phyloP scores from a whole-genome alignment of 2,329 filamentous ascomycete species.

The Neofusicoccum sp. region DNA sequence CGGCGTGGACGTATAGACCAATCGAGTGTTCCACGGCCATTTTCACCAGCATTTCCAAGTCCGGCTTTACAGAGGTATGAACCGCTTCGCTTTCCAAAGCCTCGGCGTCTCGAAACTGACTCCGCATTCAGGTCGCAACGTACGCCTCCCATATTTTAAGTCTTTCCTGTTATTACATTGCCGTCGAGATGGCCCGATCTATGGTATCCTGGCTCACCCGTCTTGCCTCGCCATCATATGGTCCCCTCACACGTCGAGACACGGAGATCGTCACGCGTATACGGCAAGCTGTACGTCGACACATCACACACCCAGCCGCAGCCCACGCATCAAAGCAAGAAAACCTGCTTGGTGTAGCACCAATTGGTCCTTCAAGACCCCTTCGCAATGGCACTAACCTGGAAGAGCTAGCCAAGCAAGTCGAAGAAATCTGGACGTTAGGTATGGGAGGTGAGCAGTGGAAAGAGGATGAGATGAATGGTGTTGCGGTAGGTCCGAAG shows the following conservation, averaged over 20 bases:
- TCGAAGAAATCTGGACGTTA: constrained; percentile 13
- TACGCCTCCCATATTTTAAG: constrained; percentile 12
- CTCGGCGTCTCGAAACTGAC: too few relatives aligned
- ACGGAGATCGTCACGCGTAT: constrained; percentile 1
- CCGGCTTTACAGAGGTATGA: constrained; percentile 11
- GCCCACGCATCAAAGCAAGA: not conserved
- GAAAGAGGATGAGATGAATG: constrained; percentile 7
- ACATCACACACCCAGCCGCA: not conserved
- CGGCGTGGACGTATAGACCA: constrained; percentile 1
- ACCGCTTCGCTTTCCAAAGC: not conserved
- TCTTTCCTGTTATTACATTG: constrained; percentile 9
- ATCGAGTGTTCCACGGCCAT: not conserved
- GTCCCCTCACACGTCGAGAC: constrained; percentile 10
- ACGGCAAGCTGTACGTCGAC: constrained; percentile 12
- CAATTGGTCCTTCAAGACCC: not conserved
- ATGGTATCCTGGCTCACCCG: not conserved
- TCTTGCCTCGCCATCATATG: constrained; percentile 6
- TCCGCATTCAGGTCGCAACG: not conserved
- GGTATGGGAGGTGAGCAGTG: constrained; percentile 8
- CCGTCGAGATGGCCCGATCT: not conserved
- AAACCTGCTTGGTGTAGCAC: not conserved
- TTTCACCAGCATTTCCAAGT: constrained; percentile 15
- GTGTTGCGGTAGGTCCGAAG: not conserved
- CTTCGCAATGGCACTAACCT: not conserved
- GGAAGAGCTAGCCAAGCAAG: not conserved